These are phyloP conservation scores for Boletus albobrunnescens DNA, from an alignment of 1,284 basidiomycete genomes.

Conservation along the genomic window DNA sequence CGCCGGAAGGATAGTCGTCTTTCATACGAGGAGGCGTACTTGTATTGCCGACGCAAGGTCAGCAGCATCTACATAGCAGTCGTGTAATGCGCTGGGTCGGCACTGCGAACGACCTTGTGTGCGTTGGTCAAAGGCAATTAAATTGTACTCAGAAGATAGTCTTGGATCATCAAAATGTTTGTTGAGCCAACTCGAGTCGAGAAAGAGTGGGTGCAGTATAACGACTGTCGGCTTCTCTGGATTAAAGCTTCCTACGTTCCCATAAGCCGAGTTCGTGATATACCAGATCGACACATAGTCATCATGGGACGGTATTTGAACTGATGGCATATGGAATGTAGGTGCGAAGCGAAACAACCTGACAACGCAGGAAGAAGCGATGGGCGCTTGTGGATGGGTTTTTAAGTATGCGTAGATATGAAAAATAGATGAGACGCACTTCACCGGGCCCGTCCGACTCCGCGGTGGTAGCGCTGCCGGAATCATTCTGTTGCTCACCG, in stretches of 20 bases:
- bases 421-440: slow-evolving; percentile 6
- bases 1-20: background rate
- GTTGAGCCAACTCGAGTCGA: slow-evolving; percentile 66
- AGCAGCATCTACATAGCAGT: slow-evolving; percentile 72
- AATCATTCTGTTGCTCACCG: slow-evolving; percentile 10
- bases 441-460: slow-evolving; percentile 1
- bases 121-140: slow-evolving; percentile 71
- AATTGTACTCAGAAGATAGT: slow-evolving; percentile 53
- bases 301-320: slow-evolving; percentile 57
- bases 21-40: slow-evolving; percentile 37
- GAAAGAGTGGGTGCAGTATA: slow-evolving; percentile 61
- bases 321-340: slow-evolving; percentile 54
- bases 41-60: slow-evolving; percentile 64
- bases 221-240: slow-evolving; percentile 60
- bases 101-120: slow-evolving; percentile 58
- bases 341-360: slow-evolving; percentile 2
- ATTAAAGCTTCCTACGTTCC: slow-evolving; percentile 63
- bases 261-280: slow-evolving; percentile 50
- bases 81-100: slow-evolving; percentile 53
- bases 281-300: slow-evolving; percentile 73
- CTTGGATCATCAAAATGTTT: slow-evolving; percentile 65
- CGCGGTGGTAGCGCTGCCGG: slow-evolving; percentile 20
- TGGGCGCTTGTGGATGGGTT: slow-evolving; percentile 5
- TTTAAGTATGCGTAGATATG: slow-evolving; percentile 19
- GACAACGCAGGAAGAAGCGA: slow-evolving; percentile 1